Evolutionary conservation across 768 basidiomycete genomes (phyloP).

Genomic region (Lactarius hengduanensis): DNA sequence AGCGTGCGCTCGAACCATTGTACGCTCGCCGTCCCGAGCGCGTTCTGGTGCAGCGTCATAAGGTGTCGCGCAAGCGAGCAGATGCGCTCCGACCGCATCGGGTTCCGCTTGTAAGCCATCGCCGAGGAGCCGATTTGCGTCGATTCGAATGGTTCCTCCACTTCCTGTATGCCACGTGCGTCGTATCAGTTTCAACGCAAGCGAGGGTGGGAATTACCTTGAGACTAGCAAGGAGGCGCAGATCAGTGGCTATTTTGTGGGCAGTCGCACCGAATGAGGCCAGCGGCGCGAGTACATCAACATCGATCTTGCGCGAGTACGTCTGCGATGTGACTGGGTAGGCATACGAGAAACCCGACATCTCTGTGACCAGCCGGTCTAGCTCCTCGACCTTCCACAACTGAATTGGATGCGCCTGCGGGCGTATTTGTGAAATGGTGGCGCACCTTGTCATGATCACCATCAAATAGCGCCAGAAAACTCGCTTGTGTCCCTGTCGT

Average conservation of each 20-base stretch:
- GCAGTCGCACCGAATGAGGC: conserved; percentile 92
- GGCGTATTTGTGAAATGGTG: background rate
- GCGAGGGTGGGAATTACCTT: conserved; percentile 51
- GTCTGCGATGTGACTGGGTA: conserved; percentile 99
- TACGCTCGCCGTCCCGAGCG: conserved; percentile 89
- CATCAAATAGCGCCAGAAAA: conserved; percentile 91
- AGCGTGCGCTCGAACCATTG: conserved; percentile 99
- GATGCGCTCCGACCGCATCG: conserved; percentile 97
- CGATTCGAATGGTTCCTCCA: conserved; percentile 98
- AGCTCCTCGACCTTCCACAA: conserved; percentile 73
- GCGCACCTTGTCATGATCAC: conserved; percentile 84
- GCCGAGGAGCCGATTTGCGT: conserved; percentile 97
- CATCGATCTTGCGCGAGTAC: conserved; percentile 96
- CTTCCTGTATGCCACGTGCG: conserved; percentile 54
- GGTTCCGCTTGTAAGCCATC: conserved; percentile 99
- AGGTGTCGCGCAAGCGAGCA: conserved; percentile 96
- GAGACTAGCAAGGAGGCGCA: conserved; percentile 86
- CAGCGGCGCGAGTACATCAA: conserved; percentile 87
- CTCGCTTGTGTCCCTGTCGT: conserved; percentile 98
- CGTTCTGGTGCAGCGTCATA: conserved; percentile 95
- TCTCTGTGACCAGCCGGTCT: conserved; percentile 83
- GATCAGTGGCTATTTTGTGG: conserved; percentile 96
- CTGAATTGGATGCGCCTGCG: background rate
- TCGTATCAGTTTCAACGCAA: background rate
- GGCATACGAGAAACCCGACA: conserved; percentile 90